Base-by-base conservation (phyloP, 768 basidiomycete species). In the Russula sp. region DNA sequence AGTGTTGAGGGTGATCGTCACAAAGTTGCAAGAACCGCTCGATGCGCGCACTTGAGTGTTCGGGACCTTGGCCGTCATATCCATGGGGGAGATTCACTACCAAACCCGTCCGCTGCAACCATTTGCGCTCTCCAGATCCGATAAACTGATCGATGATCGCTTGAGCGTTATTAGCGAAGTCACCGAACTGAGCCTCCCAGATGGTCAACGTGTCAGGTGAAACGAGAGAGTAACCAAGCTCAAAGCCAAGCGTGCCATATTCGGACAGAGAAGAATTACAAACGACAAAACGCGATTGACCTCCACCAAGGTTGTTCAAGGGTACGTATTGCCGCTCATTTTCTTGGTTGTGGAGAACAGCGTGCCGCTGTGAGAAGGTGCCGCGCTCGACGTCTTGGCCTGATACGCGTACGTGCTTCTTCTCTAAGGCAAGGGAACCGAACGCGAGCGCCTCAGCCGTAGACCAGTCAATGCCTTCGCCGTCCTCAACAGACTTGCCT, bases 141-240 rank as follows among this genome's bases (percentile, higher is more conserved):
- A 99, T 91, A 79, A 98, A 99, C 75, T 99, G 97, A 72, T 99
- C 96, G 70, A 99, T 97, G 75, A 98, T 96, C 73, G 88, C 89
- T 75, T 98, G 96, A 3, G 95, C 96, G 68, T 91, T 95, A 78
- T 98, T 98, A 39, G 89, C 94, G 73, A 98, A 98, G 76, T 98
- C 96, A 73, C 96, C 96, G 71, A 98, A 95, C 74, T 98, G 96
- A 16, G 96, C 97, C 74, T 98, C 97, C 97, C 96, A 99, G 71
- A 99, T 87, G 16, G 93, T 93, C 67, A 99, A 80, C 32, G 86
- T 80, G 71, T 93, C 86, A 20, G 96, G 97, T 14, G 94, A 96
- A 58, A 98, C 97, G 66, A 98, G 87, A 6, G 97, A 99, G 76
- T 99, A 99, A 9, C 96, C 96, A 35, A 99, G 86, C 75, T 99